Evolutionary conservation across 176 grass and related monocot genomes (phyloP), one percentile per base, ranked within the genome.

Genomic region (Stipa capillata): DNA sequence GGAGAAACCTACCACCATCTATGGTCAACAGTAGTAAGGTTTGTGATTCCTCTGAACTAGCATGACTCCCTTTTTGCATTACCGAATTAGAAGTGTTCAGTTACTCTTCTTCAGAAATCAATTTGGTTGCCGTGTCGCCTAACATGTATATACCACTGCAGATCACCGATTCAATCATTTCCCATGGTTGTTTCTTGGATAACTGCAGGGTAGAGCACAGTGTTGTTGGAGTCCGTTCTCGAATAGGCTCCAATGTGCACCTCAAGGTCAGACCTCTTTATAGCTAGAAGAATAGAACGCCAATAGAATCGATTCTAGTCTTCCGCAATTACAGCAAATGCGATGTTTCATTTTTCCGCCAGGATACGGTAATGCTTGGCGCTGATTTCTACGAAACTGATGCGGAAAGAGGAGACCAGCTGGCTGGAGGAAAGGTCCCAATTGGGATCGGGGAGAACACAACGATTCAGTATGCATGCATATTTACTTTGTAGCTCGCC

Each of bases 301-400:
- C 6, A 28, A 43, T 44, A 18, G 17, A 15, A 17, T 39, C 12
- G 40, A 68, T 59, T 75, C 18, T 25, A 65, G 4, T 47, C 34
- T 33, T 76, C 55, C 13, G 21, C 11, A 37, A 1, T 63, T 44
- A 45, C 1, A 48, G 43, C 4, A 82, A 41, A 79, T 43, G 5
- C 33, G 41, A 35, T 3, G 40, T 43, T 51, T 17, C 62, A 74
- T 64, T 71, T 39, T 31, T 2, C 65, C 89, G 49, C n/a, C 81
- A 95, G 96, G 92, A 99, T 73, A 89, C 90, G 18, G 92, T 99
- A 42, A 89, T 99, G 92, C 79, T 99, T 2, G 92, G 96, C 23
- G 92, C 96, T n/a, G 96, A 99, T 78, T 89, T 64, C 27, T 98
- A 98, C 12, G 95, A 98, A 86, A 94, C 92, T 24, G 85, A 87